phyloP scores from a whole-genome alignment of 1,139 yeast species.

The Candida freyschussii region DNA sequence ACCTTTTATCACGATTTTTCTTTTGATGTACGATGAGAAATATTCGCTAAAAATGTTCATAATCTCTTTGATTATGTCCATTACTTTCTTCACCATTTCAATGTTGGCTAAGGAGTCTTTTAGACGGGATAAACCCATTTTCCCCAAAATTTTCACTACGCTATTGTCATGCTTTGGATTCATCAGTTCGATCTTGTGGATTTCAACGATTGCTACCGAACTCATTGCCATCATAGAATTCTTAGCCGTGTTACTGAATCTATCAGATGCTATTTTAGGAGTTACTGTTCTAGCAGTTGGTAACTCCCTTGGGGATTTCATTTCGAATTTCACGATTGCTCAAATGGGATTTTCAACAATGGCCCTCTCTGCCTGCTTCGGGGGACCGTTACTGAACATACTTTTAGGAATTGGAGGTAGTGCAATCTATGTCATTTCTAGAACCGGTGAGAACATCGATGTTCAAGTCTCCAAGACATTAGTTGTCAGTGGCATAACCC shows the following conservation, averaged over 20 bases:
- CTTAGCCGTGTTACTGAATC: conserved; percentile 50
- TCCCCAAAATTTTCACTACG: conserved; percentile 8
- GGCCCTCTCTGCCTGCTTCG: conserved; percentile 94
- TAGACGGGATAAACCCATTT: conserved; percentile 4
- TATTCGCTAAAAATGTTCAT: conserved; percentile 6
- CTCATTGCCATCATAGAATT: conserved; percentile 65
- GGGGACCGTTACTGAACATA: conserved; percentile 75
- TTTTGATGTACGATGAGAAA: conserved; percentile 17
- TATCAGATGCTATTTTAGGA: conserved; percentile 82
- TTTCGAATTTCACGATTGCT: conserved; percentile 81
- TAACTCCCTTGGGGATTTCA: conserved; percentile 84
- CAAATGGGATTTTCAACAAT: conserved; percentile 82
- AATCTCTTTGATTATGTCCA: conserved; percentile 8
- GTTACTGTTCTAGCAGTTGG: conserved; percentile 89
- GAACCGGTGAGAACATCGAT: conserved; percentile 25
- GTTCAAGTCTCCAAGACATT: conserved; percentile 45
- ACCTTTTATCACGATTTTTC: conserved; percentile 17
- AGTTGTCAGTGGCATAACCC: conserved; percentile 44
- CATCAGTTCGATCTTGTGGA: conserved; percentile 62
- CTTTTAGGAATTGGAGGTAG: conserved; percentile 63
- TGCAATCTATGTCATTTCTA: conserved; percentile 48
- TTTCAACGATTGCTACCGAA: conserved; percentile 71
- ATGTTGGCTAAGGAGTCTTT: background rate
- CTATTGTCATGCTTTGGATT: conserved; percentile 55
- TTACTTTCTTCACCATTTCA: conserved; percentile 1